Percentiles rank a stretch among this genome's conserved stretches.
Evolutionary conservation across 345 rosid genomes (phyloP).

Genomic region (Salix dunnii): DNA sequence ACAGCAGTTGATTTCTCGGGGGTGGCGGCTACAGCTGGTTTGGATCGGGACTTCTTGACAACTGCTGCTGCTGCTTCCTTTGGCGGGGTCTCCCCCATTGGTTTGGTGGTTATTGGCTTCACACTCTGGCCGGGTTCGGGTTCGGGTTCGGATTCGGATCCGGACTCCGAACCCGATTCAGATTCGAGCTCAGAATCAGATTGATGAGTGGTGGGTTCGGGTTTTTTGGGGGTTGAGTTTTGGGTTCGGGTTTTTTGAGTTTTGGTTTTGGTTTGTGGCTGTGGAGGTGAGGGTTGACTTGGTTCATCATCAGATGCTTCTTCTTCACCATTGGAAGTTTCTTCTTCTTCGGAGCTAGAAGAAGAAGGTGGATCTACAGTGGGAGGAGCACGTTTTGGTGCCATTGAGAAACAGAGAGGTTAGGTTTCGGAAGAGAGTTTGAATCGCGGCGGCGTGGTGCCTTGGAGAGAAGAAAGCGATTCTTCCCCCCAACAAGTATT

Average conservation of each 20-base stretch:
- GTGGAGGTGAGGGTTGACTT: neutral
- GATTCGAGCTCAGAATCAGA: neutral
- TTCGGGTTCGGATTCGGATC: neutral
- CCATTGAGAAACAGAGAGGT: conserved; percentile 9
- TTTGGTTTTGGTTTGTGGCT: neutral
- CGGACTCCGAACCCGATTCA: neutral
- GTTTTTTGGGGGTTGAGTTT: neutral
- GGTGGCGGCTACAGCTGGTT: neutral
- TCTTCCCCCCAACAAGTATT: too few relatives aligned
- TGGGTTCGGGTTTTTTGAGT: neutral
- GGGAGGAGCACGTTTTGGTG: conserved; percentile 29
- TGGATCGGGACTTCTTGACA: neutral
- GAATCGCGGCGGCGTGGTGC: neutral
- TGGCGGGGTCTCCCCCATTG: neutral
- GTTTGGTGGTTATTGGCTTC: conserved; percentile 10
- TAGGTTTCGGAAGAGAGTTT: neutral
- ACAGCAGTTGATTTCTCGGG: neutral
- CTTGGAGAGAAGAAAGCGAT: too few relatives aligned
- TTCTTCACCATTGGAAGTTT: conserved; percentile 19
- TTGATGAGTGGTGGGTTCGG: neutral
- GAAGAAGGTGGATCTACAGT: conserved; percentile 28
- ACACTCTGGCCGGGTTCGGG: neutral
- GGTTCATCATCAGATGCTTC: conserved; percentile 8
- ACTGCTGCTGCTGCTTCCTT: neutral
- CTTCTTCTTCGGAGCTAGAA: conserved; percentile 18